Percentiles rank a stretch among this genome's conserved stretches.
These are phyloP conservation scores for Fusarium chlamydosporum DNA, from an alignment of 2,329 filamentous ascomycete genomes.

Conservation along the genomic window DNA sequence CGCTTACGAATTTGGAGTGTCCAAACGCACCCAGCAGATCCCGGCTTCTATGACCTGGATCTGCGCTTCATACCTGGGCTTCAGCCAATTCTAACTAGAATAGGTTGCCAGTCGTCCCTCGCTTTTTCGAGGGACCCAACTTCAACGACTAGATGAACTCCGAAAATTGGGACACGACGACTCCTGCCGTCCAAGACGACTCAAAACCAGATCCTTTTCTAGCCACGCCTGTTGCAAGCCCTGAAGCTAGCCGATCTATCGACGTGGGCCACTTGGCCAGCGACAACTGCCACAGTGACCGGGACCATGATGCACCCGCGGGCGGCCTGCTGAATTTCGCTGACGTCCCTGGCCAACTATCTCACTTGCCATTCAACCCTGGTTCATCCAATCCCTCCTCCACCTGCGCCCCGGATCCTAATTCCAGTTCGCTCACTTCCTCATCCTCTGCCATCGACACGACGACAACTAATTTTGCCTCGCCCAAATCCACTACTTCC, in stretches of 20 bases:
- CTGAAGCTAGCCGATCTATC: slow-evolving; percentile 38
- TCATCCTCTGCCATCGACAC: slow-evolving; percentile 41
- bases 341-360: slow-evolving; percentile 50
- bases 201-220: slow-evolving; percentile 34
- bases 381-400: slow-evolving; percentile 49
- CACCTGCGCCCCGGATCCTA: slow-evolving; percentile 46
- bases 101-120: slow-evolving; percentile 30
- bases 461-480: slow-evolving; percentile 42
- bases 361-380: slow-evolving; percentile 50
- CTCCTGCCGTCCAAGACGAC: slow-evolving; percentile 43
- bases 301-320: slow-evolving; percentile 49
- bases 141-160: slow-evolving; percentile 48
- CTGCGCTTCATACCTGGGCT: slow-evolving; percentile 38
- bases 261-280: slow-evolving; percentile 38
- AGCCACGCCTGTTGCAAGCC: slow-evolving; percentile 30
- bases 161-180: slow-evolving; percentile 44
- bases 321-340: slow-evolving; percentile 50
- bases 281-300: slow-evolving; percentile 42
- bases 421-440: slow-evolving; percentile 47
- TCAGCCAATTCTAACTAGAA: slow-evolving; percentile 32
- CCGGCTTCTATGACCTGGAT: slow-evolving; percentile 36
- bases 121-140: slow-evolving; percentile 39
- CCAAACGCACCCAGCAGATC: slow-evolving; percentile 29
- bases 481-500: slow-evolving; percentile 33
- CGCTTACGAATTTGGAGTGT: slow-evolving; percentile 30